phyloP scores from a whole-genome alignment of 805 yeast genomes.

The Myxozyma melibiosi region DNA sequence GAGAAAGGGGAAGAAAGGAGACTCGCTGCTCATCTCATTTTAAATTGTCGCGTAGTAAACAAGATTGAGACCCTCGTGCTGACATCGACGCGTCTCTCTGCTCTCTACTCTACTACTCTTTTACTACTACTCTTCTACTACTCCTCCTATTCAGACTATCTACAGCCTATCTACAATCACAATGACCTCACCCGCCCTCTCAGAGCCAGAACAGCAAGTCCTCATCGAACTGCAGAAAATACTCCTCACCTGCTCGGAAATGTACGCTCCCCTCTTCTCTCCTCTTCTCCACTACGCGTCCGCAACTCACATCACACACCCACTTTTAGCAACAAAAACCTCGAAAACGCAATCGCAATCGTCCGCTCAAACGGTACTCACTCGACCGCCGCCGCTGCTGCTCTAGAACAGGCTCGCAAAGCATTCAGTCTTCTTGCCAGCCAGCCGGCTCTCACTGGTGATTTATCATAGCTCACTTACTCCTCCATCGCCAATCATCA shows the following conservation, averaged over 20 bases:
- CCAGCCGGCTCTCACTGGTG: background rate
- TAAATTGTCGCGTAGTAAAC: no score
- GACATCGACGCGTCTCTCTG: no score
- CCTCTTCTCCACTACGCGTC: background rate
- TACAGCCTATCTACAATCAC: background rate
- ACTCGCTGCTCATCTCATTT: no score
- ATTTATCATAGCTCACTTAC: no score
- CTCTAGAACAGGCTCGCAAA: conserved; percentile 8
- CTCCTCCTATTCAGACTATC: background rate
- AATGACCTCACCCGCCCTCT: conserved; percentile 3
- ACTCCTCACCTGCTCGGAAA: conserved; percentile 15
- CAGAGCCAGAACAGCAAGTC: conserved; percentile 7
- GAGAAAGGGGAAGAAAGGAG: no score
- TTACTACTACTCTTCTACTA: no score
- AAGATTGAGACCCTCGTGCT: no score
- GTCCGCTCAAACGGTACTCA: background rate
- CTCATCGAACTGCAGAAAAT: conserved; percentile 20
- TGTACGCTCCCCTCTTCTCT: conserved; percentile 6
- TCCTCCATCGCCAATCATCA: no score
- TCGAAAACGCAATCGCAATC: conserved; percentile 6
- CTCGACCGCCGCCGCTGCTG: conserved; percentile 5
- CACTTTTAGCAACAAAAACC: conserved; percentile 4
- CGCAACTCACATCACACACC: background rate
- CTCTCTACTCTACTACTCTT: no score
- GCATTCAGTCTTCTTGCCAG: background rate